Conservation (phyloP, 805 yeast genomes). For the Metschnikowia continentalis region DNA sequence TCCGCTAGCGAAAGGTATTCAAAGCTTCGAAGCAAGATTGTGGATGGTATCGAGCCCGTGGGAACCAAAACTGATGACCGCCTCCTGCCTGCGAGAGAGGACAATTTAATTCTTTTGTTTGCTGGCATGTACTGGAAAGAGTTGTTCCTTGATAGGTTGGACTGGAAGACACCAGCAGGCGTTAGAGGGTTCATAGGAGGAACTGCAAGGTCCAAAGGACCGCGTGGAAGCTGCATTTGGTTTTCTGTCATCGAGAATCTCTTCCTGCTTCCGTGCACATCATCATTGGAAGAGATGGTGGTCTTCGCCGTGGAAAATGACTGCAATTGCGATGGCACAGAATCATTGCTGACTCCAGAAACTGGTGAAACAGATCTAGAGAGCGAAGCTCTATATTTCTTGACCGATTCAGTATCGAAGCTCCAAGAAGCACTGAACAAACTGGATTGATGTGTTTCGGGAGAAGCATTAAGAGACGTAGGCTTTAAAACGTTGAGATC, state of each 20-base stretch:
- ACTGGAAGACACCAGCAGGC: constrained; percentile 3
- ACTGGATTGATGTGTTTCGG: neutral
- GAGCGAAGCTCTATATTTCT: neutral
- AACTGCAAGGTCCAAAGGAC: constrained; percentile 18
- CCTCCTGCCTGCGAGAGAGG: constrained; percentile 41
- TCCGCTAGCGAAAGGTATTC: constrained; percentile 50
- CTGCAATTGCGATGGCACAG: neutral
- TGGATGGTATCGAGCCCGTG: constrained; percentile 58
- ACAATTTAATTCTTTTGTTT: constrained; percentile 49
- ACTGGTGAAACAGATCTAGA: constrained; percentile 17
- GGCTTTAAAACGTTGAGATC: neutral
- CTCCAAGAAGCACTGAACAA: constrained; percentile 1
- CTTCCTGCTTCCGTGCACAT: constrained; percentile 7
- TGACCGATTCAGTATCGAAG: constrained; percentile 1
- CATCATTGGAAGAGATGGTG: constrained; percentile 6
- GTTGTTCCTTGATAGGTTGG: constrained; percentile 10
- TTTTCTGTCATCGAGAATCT: constrained; percentile 11
- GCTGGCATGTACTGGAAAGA: constrained; percentile 54
- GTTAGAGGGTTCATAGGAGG: constrained; percentile 41
- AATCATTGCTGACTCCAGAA: constrained; percentile 12
- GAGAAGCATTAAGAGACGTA: neutral
- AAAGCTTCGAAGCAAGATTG: constrained; percentile 51
- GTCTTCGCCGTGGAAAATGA: constrained; percentile 5
- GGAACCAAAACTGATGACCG: constrained; percentile 54
- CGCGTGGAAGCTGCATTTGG: constrained; percentile 10